phyloP scores from a whole-genome alignment of 2,329 filamentous ascomycete genomes.

The Xylariales sp. region DNA sequence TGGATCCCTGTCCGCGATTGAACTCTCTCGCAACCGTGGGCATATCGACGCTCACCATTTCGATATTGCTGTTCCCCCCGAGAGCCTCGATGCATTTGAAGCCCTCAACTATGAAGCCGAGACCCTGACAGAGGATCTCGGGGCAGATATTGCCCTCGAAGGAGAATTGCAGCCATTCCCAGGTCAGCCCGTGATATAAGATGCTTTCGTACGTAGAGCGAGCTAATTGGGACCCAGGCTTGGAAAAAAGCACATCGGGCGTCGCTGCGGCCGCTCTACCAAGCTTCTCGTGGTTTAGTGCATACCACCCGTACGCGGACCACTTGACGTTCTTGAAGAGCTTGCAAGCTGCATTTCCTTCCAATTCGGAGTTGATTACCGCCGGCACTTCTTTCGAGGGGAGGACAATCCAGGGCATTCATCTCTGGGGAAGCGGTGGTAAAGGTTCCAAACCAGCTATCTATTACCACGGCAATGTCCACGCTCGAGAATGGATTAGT shows the following conservation, averaged over 20 bases:
- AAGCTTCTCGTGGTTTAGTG: constrained; percentile 61
- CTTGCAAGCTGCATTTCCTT: constrained; percentile 58
- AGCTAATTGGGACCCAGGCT: constrained; percentile 33
- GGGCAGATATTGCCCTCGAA: constrained; percentile 50
- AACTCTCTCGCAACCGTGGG: constrained; percentile 47
- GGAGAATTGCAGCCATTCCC: constrained; percentile 47
- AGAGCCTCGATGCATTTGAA: constrained; percentile 49
- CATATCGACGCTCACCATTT: constrained; percentile 44
- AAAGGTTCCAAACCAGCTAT: constrained; percentile 62
- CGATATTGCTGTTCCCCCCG: constrained; percentile 51
- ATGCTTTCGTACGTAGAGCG: neutral
- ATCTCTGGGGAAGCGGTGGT: constrained; percentile 62
- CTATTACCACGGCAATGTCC: constrained; percentile 59
- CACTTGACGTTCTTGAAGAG: constrained; percentile 62
- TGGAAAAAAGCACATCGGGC: constrained; percentile 29
- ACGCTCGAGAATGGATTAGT: constrained; percentile 49
- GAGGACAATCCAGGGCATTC: constrained; percentile 69
- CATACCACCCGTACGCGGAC: constrained; percentile 65
- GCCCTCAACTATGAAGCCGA: constrained; percentile 47
- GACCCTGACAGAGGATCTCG: constrained; percentile 50
- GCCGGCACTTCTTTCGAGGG: constrained; percentile 60
- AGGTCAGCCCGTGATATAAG: constrained; percentile 34
- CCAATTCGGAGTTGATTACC: constrained; percentile 61
- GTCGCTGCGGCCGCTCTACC: constrained; percentile 45
- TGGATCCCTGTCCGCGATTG: constrained; percentile 45